Evolutionary conservation across 805 yeast species (phyloP).

Genomic region (Spencermartinsiella europaea): DNA sequence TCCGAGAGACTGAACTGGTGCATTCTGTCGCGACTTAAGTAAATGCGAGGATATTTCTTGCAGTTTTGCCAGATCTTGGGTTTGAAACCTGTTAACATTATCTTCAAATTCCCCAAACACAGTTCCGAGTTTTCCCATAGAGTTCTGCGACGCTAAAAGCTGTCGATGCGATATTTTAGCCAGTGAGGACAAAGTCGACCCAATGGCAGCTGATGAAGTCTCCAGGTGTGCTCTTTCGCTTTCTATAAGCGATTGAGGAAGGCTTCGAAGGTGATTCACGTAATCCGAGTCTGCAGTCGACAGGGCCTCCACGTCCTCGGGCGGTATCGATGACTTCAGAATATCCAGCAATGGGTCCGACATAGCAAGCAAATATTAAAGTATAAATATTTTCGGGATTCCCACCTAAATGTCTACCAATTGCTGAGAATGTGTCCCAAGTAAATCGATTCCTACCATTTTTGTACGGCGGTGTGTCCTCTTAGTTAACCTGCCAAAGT

Average conservation of each 20-base stretch:
- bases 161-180: slow-evolving; percentile 20
- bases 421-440: too few species aligned
- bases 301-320: slow-evolving; percentile 1
- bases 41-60: neutral
- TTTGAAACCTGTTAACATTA: slow-evolving; percentile 1
- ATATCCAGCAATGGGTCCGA: slow-evolving; percentile 24
- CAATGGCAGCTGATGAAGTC: slow-evolving; percentile 17
- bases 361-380: slow-evolving; percentile 9
- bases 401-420: too few species aligned
- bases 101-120: slow-evolving; percentile 11
- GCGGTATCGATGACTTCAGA: slow-evolving; percentile 15
- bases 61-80: neutral
- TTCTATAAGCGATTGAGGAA: slow-evolving; percentile 18
- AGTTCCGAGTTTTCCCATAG: slow-evolving; percentile 7
- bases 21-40: neutral
- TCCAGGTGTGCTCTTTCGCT: slow-evolving; percentile 20
- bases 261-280: slow-evolving; percentile 23
- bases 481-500: too few species aligned
- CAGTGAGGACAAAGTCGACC: slow-evolving; percentile 20
- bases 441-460: too few species aligned
- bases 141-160: slow-evolving; percentile 13
- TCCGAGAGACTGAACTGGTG: neutral
- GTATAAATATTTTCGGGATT: too few species aligned
- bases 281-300: slow-evolving; percentile 14
- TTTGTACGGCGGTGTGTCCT: too few species aligned